A percentile compares a stretch with the other conserved stretches of the same genome.
Evolutionary conservation across 257 asterid genomes (phyloP).

Genomic region (Nicotiana paniculata): DNA sequence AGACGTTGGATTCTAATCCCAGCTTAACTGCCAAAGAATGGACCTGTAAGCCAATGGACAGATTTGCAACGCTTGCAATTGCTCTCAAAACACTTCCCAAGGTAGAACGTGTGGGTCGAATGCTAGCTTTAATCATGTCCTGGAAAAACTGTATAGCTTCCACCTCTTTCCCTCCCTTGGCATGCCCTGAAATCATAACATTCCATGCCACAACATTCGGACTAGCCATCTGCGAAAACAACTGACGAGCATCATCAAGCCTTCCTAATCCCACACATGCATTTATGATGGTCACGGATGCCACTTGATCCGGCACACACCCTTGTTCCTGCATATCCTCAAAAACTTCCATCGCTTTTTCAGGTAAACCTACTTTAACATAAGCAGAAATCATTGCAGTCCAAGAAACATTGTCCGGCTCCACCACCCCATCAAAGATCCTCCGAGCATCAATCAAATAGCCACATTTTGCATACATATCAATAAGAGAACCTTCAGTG

Average conservation of each 20-base stretch:
- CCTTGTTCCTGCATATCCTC: constrained; percentile 58
- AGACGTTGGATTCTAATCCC: constrained; percentile 71
- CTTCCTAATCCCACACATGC: constrained; percentile 57
- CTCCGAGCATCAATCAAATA: constrained; percentile 45
- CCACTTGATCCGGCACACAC: constrained; percentile 59
- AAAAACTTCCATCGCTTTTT: constrained; percentile 52
- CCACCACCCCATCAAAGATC: constrained; percentile 45
- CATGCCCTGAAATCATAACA: constrained; percentile 83
- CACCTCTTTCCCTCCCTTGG: constrained; percentile 52
- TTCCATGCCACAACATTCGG: constrained; percentile 81
- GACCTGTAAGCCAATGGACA: constrained; percentile 62
- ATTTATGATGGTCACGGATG: constrained; percentile 55
- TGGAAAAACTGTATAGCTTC: constrained; percentile 51
- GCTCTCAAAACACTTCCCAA: constrained; percentile 82
- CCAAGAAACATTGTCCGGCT: constrained; percentile 72
- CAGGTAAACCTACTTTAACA: constrained; percentile 49
- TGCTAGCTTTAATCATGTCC: constrained; percentile 49
- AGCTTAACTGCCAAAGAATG: constrained; percentile 71
- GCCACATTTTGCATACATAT: constrained; percentile 83
- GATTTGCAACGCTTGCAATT: constrained; percentile 44
- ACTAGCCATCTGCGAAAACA: constrained; percentile 49
- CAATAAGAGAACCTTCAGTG: constrained; percentile 68
- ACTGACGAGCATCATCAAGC: constrained; percentile 49
- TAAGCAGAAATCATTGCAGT: constrained; percentile 77
- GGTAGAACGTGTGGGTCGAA: constrained; percentile 73